Evolutionary conservation across 495 filamentous ascomycete genomes (phyloP).

Genomic region (Podospora tetraspora): DNA sequence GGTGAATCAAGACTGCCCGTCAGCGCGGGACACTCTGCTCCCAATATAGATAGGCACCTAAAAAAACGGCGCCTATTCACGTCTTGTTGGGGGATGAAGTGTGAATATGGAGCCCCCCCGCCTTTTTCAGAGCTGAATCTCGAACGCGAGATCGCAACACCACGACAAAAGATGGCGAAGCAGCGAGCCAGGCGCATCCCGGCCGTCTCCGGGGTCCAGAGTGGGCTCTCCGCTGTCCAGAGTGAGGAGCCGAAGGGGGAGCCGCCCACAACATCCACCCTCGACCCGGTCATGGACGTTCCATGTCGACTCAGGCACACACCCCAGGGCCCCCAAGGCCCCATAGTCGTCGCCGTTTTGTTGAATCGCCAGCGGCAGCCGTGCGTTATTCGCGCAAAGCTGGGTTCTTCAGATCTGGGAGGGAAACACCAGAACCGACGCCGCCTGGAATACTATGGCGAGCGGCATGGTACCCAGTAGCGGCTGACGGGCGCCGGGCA

Average conservation of each 20-base stretch:
- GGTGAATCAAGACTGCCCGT: background rate
- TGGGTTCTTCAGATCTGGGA: background rate
- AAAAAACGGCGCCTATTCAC: background rate
- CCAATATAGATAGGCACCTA: background rate
- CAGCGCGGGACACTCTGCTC: background rate
- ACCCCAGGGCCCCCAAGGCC: background rate
- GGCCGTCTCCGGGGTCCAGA: constrained; percentile 1
- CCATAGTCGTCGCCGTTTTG: background rate
- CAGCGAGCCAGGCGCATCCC: background rate
- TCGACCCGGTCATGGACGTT: background rate
- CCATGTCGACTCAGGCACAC: constrained; percentile 1
- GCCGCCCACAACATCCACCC: background rate
- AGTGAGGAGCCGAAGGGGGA: constrained; percentile 1
- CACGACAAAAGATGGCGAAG: background rate
- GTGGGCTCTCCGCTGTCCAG: background rate
- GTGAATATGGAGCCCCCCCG: background rate
- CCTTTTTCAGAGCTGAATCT: background rate
- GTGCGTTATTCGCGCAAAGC: background rate
- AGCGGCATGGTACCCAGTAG: background rate
- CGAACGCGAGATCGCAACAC: background rate
- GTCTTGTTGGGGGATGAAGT: background rate
- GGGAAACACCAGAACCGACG: background rate
- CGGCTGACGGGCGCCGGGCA: constrained; percentile 2
- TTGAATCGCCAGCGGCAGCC: constrained; percentile 2
- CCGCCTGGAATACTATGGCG: background rate